Base-by-base conservation (phyloP, 192 early-diverging fungal species). In the Coemansia sp. region DNA sequence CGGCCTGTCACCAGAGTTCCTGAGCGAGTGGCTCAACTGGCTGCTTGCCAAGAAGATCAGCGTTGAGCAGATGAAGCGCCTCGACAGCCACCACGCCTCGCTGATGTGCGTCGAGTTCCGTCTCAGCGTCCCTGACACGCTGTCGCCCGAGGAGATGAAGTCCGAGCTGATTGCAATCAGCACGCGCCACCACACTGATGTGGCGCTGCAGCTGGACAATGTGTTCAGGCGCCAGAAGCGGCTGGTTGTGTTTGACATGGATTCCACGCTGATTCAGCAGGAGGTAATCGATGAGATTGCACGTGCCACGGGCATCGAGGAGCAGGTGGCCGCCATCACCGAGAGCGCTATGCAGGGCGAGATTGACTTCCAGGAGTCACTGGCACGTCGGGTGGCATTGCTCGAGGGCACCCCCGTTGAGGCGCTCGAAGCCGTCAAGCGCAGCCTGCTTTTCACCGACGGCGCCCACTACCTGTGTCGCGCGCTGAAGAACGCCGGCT, bases 271-370 rank as follows among this genome's bases (percentile, higher is more conserved):
- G 40, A 99, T 99, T 70, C 91, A 93, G 78, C 97, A 99, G 78
- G 97, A 99, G 65, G 96, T 98, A 32, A 99, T 99, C 86, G 97
- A 99, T 77, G 97, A 99, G 85, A 94, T 99, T 84, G 97, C 95
- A 5, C 83, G 90, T 36, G 83, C 92, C 67, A 90, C 94, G 12
- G 96, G 96, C 51, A 94, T 99, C 47, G 93, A 96, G 41, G 88
- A 92, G 18, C 75, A 96, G 71, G 95, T 99, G 18, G 88, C 97
- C 5, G 88, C 82, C 58, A 98, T 99, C 61, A 99, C 97, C 5
- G 95, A 97, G 80, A 78, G 88, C 41, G 97, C 97, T 1, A 99
- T 96, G 96, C 93, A 93, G 73, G 97, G 97, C 54, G 97, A 98
- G 72, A 92, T 99, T 61, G 97, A 97, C 65, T 99, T 99, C 69